Conservation (phyloP, 1,284 basidiomycete species). For the Heterobasidion irregulare region DNA sequence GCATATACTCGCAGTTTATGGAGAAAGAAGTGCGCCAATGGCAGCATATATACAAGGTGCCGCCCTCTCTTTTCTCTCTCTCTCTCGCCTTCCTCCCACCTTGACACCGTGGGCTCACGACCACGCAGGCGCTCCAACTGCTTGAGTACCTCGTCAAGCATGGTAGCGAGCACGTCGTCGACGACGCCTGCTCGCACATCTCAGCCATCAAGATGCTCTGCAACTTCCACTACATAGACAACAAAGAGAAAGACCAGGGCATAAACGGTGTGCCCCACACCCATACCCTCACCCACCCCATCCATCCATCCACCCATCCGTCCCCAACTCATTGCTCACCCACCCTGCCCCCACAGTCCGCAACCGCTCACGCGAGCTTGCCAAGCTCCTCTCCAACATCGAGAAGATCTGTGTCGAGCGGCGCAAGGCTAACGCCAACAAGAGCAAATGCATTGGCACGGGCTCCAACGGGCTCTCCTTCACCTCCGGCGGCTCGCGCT, state of each 20-base stretch:
- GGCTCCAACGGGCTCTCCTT: constrained; percentile 76
- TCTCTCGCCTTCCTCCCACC: not conserved
- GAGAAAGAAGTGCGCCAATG: constrained; percentile 98
- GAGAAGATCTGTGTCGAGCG: constrained; percentile 87
- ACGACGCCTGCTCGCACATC: constrained; percentile 92
- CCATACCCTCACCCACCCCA: too few species aligned
- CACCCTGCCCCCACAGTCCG: constrained; percentile 53
- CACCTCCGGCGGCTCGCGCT: constrained; percentile 48
- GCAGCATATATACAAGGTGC: constrained; percentile 98
- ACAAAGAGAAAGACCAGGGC: constrained; percentile 99
- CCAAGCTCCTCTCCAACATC: constrained; percentile 84
- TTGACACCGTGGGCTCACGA: not conserved
- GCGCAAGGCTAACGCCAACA: constrained; percentile 90
- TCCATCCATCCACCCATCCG: not conserved
- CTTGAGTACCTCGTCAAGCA: constrained; percentile 97
- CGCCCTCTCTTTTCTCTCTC: not conserved
- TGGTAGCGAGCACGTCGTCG: constrained; percentile 97
- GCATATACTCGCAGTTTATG: constrained; percentile 88
- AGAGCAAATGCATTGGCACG: constrained; percentile 83
- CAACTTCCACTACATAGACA: constrained; percentile 98
- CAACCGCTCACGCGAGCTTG: constrained; percentile 89
- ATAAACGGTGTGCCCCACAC: constrained; percentile 70
- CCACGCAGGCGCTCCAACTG: constrained; percentile 74
- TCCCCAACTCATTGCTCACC: not conserved
- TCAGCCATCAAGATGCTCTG: constrained; percentile 96